Evolutionary conservation across 2,329 filamentous ascomycete species (phyloP).

Genomic region (Chalara sp.): DNA sequence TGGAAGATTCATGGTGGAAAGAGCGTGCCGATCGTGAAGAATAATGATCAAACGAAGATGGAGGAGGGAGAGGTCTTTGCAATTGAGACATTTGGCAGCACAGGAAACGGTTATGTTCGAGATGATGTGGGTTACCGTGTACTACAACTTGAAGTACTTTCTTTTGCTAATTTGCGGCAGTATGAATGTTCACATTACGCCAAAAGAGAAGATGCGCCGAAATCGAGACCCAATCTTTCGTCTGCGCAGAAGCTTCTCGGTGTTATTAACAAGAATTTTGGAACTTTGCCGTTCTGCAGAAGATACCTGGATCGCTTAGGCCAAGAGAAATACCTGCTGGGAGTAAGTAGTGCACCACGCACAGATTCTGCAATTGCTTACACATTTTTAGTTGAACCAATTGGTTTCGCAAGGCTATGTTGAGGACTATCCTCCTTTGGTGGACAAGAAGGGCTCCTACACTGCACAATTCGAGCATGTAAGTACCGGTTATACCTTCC

Average conservation of each 20-base stretch:
- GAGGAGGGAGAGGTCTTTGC: constrained; percentile 94
- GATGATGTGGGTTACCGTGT: constrained; percentile 60
- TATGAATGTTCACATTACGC: constrained; percentile 86
- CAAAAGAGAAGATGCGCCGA: constrained; percentile 63
- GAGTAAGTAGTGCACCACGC: constrained; percentile 46
- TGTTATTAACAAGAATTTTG: constrained; percentile 94
- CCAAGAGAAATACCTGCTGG: constrained; percentile 88
- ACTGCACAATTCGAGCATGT: constrained; percentile 94
- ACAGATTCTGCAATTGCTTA: constrained; percentile 22
- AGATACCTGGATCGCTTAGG: constrained; percentile 89
- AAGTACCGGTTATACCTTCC: constrained; percentile 15
- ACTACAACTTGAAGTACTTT: not conserved
- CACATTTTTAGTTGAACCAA: constrained; percentile 62
- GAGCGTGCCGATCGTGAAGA: constrained; percentile 90
- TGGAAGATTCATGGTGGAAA: constrained; percentile 91
- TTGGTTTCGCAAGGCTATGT: constrained; percentile 78
- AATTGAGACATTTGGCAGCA: constrained; percentile 93
- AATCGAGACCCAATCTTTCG: constrained; percentile 67
- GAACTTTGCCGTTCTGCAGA: constrained; percentile 83
- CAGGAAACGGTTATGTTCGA: constrained; percentile 78
- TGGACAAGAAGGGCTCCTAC: constrained; percentile 90
- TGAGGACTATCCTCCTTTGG: constrained; percentile 82
- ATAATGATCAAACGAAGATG: constrained; percentile 87
- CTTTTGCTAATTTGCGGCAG: constrained; percentile 29
- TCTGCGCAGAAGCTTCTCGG: constrained; percentile 81